Evolutionary conservation across 2,329 filamentous ascomycete genomes (phyloP), one percentile per base, ranked within the genome.

Genomic region (Penicillium sp.): DNA sequence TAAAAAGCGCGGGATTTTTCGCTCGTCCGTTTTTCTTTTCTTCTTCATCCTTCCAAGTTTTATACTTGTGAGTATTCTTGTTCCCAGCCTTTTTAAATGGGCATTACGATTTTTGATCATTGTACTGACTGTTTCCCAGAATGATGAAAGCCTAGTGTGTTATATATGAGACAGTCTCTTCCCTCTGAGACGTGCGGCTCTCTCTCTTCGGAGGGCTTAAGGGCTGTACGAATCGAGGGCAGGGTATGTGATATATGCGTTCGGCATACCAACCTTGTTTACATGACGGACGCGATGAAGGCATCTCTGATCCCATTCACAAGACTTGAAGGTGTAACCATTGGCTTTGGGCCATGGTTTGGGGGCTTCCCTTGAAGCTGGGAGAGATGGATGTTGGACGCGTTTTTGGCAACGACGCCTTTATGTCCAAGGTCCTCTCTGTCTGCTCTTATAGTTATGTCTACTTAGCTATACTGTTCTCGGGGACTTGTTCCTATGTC

Each of bases 111-210:
- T 62, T 61, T 60, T 65, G 56, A 39, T 16, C 11, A 31, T 52
- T 44, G 27, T 62, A 73, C 66, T 60, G 43, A 65, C 60, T 49
- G 50, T 48, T 29, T 31, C 41, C 3, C 71, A 97, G 92, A 57
- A 95, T 97, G 93, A 99, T 97, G 94, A 99, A 96, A 96, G 90
- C 90, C 86, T 87, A 88, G 90, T 86, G 93, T 97, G 94, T 88
- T 87, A 78, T 81, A 87, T 87, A 91, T 96, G 94, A 97, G 82
- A 81, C 48, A 47, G 70, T 89, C 82, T 81, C 82, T 81, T 78
- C 82, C 79, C 75, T 78, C 79, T 82, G 80, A 82, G 81, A 80
- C 83, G 80, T 80, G 79, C 80, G 83, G 90, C 91, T 93, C 92
- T 97, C 86, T 68, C 67, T 65, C 68, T 85, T 85, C 79, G 83